Evolutionary conservation across 108 stramenopile genomes (phyloP).

Genomic region (Cyclotella sp.): DNA sequence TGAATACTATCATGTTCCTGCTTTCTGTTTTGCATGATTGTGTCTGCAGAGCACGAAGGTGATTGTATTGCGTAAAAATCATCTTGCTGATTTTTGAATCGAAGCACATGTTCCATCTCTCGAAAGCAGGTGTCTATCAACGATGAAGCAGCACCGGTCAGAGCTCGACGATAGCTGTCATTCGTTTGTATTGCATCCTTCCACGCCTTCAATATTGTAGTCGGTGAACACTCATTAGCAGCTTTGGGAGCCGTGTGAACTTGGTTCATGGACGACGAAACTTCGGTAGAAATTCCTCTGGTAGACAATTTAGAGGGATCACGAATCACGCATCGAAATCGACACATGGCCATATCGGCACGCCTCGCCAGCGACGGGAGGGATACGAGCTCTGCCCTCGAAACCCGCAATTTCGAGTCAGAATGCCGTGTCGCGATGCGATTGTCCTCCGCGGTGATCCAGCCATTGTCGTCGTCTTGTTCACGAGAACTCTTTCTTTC

Average conservation of each 20-base stretch:
- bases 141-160: slow-evolving; percentile 34
- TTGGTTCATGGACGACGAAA: neutral
- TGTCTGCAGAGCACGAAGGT: neutral
- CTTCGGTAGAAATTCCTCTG: neutral
- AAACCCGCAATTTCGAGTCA: neutral
- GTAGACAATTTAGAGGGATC: neutral
- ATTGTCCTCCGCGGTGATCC: slow-evolving; percentile 13
- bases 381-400: slow-evolving; percentile 35
- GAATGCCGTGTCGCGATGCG: neutral
- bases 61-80: neutral
- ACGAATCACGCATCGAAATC: slow-evolving; percentile 36
- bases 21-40: neutral
- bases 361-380: slow-evolving; percentile 33
- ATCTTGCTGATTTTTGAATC: neutral
- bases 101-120: neutral
- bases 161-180: slow-evolving; percentile 21
- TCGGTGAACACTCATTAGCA: too few species aligned
- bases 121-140: slow-evolving; percentile 19
- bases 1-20: slow-evolving; percentile 15
- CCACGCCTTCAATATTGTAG: neutral
- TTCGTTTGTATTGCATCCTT: slow-evolving; percentile 36
- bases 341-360: slow-evolving; percentile 53
- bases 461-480: neutral
- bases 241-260: too few species aligned
- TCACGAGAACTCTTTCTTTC: neutral